Evolutionary conservation across 495 filamentous ascomycete species (phyloP).

Genomic region (Penicillium tannophilum): DNA sequence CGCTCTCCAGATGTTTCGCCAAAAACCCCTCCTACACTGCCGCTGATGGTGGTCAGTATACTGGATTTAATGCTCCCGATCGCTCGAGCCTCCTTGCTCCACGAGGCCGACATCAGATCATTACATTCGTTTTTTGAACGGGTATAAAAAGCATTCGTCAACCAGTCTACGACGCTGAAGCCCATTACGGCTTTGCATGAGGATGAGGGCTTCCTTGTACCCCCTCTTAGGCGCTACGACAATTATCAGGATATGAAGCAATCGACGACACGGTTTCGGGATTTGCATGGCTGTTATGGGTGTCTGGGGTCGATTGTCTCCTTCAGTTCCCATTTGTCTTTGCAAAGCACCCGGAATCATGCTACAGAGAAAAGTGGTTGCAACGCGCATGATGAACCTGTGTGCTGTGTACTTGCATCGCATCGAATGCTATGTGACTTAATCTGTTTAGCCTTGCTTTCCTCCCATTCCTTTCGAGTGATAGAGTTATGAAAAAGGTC

Average conservation of each 20-base stretch:
- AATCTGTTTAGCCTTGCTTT: conserved; percentile 44
- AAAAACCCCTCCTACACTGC: conserved; percentile 24
- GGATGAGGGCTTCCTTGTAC: conserved; percentile 15
- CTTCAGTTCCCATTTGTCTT: conserved; percentile 24
- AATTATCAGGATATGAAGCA: conserved; percentile 31
- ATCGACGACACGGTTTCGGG: conserved; percentile 26
- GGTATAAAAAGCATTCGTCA: conserved; percentile 13
- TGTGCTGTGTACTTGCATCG: conserved; percentile 31
- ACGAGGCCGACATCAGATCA: conserved; percentile 16
- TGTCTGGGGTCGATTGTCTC: conserved; percentile 11
- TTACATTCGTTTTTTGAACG: conserved; percentile 18
- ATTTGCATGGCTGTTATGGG: conserved; percentile 24
- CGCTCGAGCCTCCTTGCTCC: conserved; percentile 10
- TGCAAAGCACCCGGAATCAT: conserved; percentile 21
- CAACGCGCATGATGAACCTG: conserved; percentile 36
- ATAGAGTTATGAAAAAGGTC: conserved; percentile 49
- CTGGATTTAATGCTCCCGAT: conserved; percentile 22
- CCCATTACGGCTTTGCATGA: conserved; percentile 19
- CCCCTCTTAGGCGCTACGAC: conserved; percentile 24
- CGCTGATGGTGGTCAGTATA: conserved; percentile 21
- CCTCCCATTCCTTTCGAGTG: conserved; percentile 45
- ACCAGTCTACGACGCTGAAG: conserved; percentile 17
- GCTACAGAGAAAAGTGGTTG: conserved; percentile 39
- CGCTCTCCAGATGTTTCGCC: conserved; percentile 32
- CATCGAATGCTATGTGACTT: conserved; percentile 32